Percentiles rank a stretch among this genome's conserved stretches.
phyloP scores from a whole-genome alignment of 2,329 filamentous ascomycete genomes.

The Diaporthe longicolla region DNA sequence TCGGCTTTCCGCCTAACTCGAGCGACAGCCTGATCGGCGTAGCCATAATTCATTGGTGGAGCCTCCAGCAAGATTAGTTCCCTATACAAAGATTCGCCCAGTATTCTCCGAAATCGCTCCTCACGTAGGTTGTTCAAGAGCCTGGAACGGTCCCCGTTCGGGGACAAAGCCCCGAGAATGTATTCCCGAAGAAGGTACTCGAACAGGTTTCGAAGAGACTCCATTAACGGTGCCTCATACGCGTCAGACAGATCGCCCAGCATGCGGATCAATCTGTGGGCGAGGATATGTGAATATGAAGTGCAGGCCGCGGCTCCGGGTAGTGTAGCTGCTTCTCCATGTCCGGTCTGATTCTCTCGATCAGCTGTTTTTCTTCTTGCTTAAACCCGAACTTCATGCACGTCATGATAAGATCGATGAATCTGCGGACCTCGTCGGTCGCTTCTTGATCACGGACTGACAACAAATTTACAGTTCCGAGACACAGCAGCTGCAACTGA shows the following conservation, averaged over 20 bases:
- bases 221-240: not conserved
- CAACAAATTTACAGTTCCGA: not conserved
- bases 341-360: not conserved
- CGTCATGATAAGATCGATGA: not conserved
- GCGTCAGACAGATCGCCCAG: not conserved
- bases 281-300: not conserved
- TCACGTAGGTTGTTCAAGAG: not conserved
- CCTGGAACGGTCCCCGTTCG: not conserved
- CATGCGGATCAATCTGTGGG: not conserved
- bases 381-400: constrained; percentile 4
- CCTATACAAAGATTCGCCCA: constrained; percentile 11
- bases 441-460: not conserved
- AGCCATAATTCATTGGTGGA: not conserved
- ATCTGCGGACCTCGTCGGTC: not conserved
- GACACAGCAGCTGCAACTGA: constrained; percentile 9
- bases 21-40: not conserved
- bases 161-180: not conserved
- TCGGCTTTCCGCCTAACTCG: constrained; percentile 16
- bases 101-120: constrained; percentile 7
- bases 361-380: not conserved
- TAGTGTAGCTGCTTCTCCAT: not conserved
- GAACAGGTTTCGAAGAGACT: not conserved
- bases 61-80: constrained; percentile 9
- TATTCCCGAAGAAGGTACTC: constrained; percentile 27
- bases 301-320: not conserved